Evolutionary conservation across 768 basidiomycete genomes (phyloP).

Genomic region (Tephrocybe rancida): DNA sequence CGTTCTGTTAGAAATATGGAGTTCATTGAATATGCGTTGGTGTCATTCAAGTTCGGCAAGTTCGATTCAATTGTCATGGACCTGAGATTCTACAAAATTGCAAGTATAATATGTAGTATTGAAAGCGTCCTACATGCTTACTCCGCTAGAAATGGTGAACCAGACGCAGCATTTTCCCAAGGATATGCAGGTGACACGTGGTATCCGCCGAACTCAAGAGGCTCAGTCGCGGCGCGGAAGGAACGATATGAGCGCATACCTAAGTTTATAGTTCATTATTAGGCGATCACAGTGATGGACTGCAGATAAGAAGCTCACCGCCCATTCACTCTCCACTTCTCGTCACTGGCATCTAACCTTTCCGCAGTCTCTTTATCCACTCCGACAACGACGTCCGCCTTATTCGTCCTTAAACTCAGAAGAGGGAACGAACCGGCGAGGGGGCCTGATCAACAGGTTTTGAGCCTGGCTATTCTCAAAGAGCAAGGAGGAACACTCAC

Average conservation of each 20-base stretch:
- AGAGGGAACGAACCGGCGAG: conserved; percentile 79
- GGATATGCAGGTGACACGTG: no score
- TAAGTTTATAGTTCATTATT: conserved; percentile 15
- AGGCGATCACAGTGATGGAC: neutral
- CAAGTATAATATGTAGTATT: no score
- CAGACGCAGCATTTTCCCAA: no score
- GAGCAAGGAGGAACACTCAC: conserved; percentile 33
- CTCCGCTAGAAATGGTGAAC: no score
- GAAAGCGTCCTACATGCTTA: no score
- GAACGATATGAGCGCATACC: conserved; percentile 43
- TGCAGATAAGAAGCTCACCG: conserved; percentile 49
- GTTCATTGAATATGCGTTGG: no score
- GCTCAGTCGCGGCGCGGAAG: conserved; percentile 6
- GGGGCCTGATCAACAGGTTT: conserved; percentile 46
- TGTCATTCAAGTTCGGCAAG: no score
- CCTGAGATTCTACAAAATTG: no score
- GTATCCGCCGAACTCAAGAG: no score
- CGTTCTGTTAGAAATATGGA: no score
- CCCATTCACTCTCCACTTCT: conserved; percentile 81
- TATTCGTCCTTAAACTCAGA: conserved; percentile 88
- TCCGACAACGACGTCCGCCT: conserved; percentile 93
- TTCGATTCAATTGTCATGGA: no score
- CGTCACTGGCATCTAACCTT: conserved; percentile 60
- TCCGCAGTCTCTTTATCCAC: conserved; percentile 70
- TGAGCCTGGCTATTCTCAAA: neutral